phyloP scores from a whole-genome alignment of 2,329 filamentous ascomycete species.

The Xylariaceae sp. region DNA sequence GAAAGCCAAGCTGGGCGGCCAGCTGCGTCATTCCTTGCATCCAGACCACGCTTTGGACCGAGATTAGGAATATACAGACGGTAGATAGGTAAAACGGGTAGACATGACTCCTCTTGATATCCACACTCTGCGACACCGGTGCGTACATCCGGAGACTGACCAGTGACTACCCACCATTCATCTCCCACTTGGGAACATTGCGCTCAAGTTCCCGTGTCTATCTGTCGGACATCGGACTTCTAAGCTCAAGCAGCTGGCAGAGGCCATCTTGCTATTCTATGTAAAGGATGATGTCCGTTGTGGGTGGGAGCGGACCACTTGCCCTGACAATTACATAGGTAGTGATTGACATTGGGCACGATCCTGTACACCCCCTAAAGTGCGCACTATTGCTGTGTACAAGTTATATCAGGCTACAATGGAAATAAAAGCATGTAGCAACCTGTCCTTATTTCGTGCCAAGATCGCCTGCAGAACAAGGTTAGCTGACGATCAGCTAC shows the following conservation, averaged over 20 bases:
- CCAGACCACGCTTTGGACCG: slow-evolving; percentile 10
- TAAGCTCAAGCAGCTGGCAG: background rate
- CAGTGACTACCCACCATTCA: background rate
- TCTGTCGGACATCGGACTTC: background rate
- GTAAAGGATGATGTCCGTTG: background rate
- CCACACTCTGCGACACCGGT: background rate
- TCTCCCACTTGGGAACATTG: slow-evolving; percentile 12
- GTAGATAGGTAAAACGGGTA: background rate
- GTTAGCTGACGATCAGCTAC: slow-evolving; percentile 14
- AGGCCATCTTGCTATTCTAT: background rate
- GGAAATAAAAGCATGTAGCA: background rate
- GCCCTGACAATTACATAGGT: slow-evolving; percentile 1
- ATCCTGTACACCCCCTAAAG: background rate
- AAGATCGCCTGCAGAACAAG: background rate
- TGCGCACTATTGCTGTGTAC: background rate
- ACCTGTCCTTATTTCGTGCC: slow-evolving; percentile 1
- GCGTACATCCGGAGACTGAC: slow-evolving; percentile 8
- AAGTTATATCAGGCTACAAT: background rate
- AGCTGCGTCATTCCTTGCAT: slow-evolving; percentile 8
- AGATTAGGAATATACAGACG: slow-evolving; percentile 6
- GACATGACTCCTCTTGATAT: background rate
- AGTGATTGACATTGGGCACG: slow-evolving; percentile 7
- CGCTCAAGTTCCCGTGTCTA: slow-evolving; percentile 3
- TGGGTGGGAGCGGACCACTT: slow-evolving; percentile 2
- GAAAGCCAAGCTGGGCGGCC: slow-evolving; percentile 4